A percentile compares a stretch with the other conserved stretches of the same genome.
Evolutionary conservation across 75 land plant genomes (phyloP).

Genomic region (Sequoia sempervirens): DNA sequence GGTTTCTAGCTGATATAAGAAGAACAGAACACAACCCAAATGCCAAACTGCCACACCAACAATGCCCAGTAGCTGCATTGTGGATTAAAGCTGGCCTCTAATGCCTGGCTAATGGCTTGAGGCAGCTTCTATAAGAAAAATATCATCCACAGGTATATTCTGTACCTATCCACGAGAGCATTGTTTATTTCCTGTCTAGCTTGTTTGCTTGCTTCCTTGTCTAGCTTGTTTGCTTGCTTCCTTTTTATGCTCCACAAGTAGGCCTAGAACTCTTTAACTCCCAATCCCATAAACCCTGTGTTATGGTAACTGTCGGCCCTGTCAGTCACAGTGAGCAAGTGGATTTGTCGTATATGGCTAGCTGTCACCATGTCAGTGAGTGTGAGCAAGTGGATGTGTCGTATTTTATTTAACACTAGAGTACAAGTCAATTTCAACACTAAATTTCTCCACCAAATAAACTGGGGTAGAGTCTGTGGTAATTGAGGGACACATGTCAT

Average conservation of each 20-base stretch:
- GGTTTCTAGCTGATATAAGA: neutral
- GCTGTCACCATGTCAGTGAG: neutral
- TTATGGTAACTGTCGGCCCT: no score
- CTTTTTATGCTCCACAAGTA: neutral
- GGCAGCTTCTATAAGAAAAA: neutral
- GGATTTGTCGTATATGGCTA: no score
- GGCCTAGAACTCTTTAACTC: neutral
- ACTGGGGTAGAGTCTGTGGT: no score
- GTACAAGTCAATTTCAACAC: neutral
- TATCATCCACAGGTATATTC: neutral
- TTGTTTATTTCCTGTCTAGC: neutral
- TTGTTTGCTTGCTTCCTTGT: no score
- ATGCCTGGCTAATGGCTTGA: neutral
- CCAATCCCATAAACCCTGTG: neutral
- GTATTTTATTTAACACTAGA: neutral
- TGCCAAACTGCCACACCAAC: neutral
- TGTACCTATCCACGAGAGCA: neutral
- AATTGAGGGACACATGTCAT: no score
- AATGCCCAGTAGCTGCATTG: constrained; percentile 1
- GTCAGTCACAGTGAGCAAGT: neutral
- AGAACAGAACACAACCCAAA: neutral
- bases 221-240: no score
- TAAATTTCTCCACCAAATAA: neutral
- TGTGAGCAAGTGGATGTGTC: neutral
- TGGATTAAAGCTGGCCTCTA: neutral